These are phyloP conservation scores for Vaccinium darrowii DNA, from an alignment of 148 eudicot genomes.

Conservation along the genomic window DNA sequence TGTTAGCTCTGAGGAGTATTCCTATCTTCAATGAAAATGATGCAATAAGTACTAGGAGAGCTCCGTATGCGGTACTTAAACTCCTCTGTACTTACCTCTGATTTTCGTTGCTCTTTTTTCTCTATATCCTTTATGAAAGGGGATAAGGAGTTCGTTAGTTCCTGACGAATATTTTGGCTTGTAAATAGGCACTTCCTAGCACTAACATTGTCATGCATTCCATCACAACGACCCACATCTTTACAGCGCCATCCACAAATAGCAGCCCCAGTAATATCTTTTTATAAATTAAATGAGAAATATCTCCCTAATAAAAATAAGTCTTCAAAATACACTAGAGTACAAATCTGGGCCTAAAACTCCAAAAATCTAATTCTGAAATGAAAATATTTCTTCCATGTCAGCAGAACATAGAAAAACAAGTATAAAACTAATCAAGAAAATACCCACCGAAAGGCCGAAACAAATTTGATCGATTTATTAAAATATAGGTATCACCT, in stretches of 20 bases:
- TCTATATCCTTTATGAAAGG: background rate
- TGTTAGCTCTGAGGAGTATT: constrained; percentile 65
- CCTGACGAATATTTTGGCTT: background rate
- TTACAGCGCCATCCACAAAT: background rate
- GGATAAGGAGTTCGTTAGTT: background rate
- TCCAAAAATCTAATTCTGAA: background rate
- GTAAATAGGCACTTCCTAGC: background rate
- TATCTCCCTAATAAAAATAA: background rate
- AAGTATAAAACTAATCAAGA: background rate
- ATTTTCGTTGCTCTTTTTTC: background rate
- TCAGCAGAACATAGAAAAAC: background rate
- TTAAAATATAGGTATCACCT: background rate
- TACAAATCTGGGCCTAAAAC: background rate
- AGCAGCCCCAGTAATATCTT: background rate
- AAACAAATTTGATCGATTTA: background rate
- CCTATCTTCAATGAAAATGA: constrained; percentile 95
- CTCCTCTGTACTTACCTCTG: background rate
- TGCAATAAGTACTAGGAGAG: constrained; percentile 90
- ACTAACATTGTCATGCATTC: background rate
- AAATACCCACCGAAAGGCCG: background rate
- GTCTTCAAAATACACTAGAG: background rate
- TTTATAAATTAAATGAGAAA: background rate
- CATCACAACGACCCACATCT: background rate
- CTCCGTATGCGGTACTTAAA: constrained; percentile 83
- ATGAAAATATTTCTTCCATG: background rate